These are phyloP conservation scores for Corylus heterophylla DNA, from an alignment of 306 rosid species.

Conservation along the genomic window DNA sequence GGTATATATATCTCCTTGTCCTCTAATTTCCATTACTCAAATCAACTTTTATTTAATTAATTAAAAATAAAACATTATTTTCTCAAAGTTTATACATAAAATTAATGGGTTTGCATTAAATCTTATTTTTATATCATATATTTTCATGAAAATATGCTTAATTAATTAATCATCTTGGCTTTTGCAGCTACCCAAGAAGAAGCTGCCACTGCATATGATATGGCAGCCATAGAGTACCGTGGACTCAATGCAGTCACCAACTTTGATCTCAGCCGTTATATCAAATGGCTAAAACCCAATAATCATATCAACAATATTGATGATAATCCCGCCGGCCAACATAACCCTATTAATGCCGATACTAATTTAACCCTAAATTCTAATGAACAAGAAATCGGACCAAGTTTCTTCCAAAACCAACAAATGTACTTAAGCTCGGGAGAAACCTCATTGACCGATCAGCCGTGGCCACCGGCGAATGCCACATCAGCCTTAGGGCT, in stretches of 20 bases:
- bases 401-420: constrained; percentile 16
- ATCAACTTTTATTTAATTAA: background rate
- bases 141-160: too few relatives aligned
- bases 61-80: too few relatives aligned
- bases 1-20: constrained; percentile 45
- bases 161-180: background rate
- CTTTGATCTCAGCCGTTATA: constrained; percentile 80
- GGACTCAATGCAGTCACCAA: constrained; percentile 93
- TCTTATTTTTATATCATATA: too few relatives aligned
- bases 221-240: constrained; percentile 81
- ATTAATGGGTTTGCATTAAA: too few relatives aligned
- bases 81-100: too few relatives aligned
- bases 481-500: constrained; percentile 51
- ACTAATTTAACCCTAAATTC: constrained; percentile 4
- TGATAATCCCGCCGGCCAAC: background rate
- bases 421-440: constrained; percentile 6
- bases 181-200: constrained; percentile 91
- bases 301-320: constrained; percentile 22
- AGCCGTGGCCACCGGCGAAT: background rate
- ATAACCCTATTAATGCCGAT: constrained; percentile 10
- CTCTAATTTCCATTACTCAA: background rate
- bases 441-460: background rate
- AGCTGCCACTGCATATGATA: constrained; percentile 89
- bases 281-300: constrained; percentile 33
- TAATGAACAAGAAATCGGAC: constrained; percentile 27